These are phyloP conservation scores for Aureobasidium vineae DNA, from an alignment of 2,329 filamentous ascomycete genomes.

Conservation along the genomic window DNA sequence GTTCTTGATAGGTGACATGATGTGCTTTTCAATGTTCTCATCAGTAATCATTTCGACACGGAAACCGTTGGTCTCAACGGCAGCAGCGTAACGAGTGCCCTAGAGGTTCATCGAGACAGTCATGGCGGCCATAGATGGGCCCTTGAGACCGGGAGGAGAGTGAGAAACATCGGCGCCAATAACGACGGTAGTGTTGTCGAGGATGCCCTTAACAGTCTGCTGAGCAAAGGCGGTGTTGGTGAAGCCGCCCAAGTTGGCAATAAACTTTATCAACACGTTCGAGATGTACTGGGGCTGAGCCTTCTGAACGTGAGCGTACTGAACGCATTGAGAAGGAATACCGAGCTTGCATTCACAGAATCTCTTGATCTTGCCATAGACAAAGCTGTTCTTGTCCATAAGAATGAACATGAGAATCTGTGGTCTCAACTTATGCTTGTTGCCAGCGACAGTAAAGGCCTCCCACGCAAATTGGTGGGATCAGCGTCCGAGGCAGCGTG, in stretches of 20 bases:
- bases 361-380: constrained; percentile 87
- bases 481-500: no score
- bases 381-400: constrained; percentile 64
- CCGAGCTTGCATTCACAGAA: constrained; percentile 80
- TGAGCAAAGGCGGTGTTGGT: constrained; percentile 57
- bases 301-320: constrained; percentile 65
- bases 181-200: constrained; percentile 66
- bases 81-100: constrained; percentile 72
- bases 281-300: constrained; percentile 80
- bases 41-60: constrained; percentile 75
- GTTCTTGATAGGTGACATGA: constrained; percentile 59
- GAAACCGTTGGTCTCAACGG: constrained; percentile 77
- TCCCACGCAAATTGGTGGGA: constrained; percentile 40
- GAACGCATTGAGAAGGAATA: constrained; percentile 76
- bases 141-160: constrained; percentile 62
- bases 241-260: constrained; percentile 86
- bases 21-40: constrained; percentile 65
- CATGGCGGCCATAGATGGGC: constrained; percentile 80
- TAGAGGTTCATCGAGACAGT: constrained; percentile 74
- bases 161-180: constrained; percentile 93
- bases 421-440: constrained; percentile 56
- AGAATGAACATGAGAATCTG: constrained; percentile 81
- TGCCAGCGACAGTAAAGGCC: constrained; percentile 56
- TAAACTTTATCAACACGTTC: constrained; percentile 96
- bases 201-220: constrained; percentile 36